A percentile compares a stretch with the other conserved stretches of the same genome.
phyloP scores from a whole-genome alignment of 768 basidiomycete genomes.

The Mycena vitilis region DNA sequence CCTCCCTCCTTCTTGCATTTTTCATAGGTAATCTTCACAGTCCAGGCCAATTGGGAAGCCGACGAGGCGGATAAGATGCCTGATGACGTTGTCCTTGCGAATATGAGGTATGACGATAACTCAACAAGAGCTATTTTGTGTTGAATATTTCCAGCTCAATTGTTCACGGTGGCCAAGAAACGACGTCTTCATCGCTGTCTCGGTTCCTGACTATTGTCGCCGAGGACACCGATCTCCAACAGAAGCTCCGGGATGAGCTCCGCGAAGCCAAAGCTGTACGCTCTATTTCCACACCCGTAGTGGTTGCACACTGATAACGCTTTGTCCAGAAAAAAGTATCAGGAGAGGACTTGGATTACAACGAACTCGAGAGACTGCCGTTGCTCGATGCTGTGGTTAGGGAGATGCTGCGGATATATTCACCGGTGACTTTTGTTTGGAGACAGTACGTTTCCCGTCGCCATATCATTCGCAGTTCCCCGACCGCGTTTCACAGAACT shows the following conservation, averaged over 20 bases:
- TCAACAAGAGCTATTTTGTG: background rate
- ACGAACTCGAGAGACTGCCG: constrained; percentile 50
- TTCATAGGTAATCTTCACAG: constrained; percentile 29
- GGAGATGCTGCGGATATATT: constrained; percentile 49
- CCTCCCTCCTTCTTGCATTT: background rate
- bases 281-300: background rate
- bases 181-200: constrained; percentile 46
- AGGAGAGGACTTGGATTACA: constrained; percentile 47
- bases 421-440: constrained; percentile 43
- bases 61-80: constrained; percentile 43
- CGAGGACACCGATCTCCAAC: constrained; percentile 43
- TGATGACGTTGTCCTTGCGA: constrained; percentile 44
- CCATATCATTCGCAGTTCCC: background rate
- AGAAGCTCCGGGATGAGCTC: constrained; percentile 44
- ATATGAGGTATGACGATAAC: constrained; percentile 41
- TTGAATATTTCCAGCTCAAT: constrained; percentile 39
- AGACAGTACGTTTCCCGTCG: constrained; percentile 42
- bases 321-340: constrained; percentile 30
- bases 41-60: constrained; percentile 46
- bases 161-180: constrained; percentile 50
- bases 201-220: constrained; percentile 44
- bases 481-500: constrained; percentile 35
- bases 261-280: constrained; percentile 33
- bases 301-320: background rate
- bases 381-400: constrained; percentile 52